phyloP scores from a whole-genome alignment of 208 protist genomes.

The Trichomonas vaginalis region DNA sequence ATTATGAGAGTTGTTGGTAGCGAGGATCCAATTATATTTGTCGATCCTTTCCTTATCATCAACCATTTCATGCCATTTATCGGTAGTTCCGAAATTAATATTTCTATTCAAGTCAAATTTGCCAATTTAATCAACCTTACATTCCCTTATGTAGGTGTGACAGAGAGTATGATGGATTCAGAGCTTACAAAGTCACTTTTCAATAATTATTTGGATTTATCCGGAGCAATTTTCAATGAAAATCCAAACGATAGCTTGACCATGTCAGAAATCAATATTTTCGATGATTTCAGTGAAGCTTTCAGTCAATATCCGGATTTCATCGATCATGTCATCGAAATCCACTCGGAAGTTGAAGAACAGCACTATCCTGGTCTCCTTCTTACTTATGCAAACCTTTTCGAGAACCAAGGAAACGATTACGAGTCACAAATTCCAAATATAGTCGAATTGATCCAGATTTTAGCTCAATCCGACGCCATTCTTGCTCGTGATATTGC shows the following conservation, averaged over 20 bases:
- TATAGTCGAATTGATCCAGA: not conserved
- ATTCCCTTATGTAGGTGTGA: not conserved
- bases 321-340: not conserved
- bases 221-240: not conserved
- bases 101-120: not conserved
- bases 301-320: not conserved
- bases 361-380: not conserved
- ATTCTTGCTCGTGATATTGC: not conserved
- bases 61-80: not conserved
- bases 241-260: not conserved
- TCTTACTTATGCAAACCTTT: not conserved
- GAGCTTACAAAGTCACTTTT: not conserved
- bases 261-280: not conserved
- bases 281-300: not conserved
- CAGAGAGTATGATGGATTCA: not conserved
- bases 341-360: not conserved
- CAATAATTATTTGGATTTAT: not conserved
- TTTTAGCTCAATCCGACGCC: not conserved
- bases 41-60: not conserved
- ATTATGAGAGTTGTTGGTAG: not conserved
- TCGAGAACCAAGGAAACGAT: not conserved
- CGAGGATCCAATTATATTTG: not conserved
- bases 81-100: not conserved
- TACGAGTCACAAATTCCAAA: not conserved
- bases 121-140: not conserved